Conservation (phyloP, 345 rosid species). For the Salix brachista region DNA sequence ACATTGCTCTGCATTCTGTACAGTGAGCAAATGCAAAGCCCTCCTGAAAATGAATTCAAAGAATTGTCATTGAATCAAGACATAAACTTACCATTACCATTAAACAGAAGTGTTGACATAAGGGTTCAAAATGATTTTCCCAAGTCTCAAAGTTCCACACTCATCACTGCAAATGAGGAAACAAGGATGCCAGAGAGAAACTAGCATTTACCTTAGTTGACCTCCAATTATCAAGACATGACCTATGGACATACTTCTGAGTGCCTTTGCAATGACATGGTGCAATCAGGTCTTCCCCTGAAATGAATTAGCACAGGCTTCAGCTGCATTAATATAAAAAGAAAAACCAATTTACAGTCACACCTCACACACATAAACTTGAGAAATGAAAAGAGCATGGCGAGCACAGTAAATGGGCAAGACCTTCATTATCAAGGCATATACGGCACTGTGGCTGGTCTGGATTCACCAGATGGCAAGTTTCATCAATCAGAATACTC, state of each 20-base stretch:
- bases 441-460: conserved; percentile 93
- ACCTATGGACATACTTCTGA: conserved; percentile 94
- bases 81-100: neutral
- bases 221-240: conserved; percentile 97
- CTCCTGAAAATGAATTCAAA: conserved; percentile 51
- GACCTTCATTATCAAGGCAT: conserved; percentile 94
- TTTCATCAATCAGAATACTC: conserved; percentile 56
- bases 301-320: conserved; percentile 18
- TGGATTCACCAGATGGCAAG: conserved; percentile 54
- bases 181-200: conserved; percentile 1
- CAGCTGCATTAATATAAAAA: conserved; percentile 9
- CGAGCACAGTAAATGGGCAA: conserved; percentile 15
- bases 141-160: neutral
- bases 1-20: conserved; percentile 94
- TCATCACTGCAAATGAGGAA: conserved; percentile 12
- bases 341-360: neutral
- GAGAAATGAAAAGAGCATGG: conserved; percentile 14
- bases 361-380: neutral
- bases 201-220: conserved; percentile 74
- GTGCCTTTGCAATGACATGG: conserved; percentile 99
- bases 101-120: too few species aligned
- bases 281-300: conserved; percentile 91
- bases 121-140: conserved; percentile 2
- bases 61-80: conserved; percentile 7
- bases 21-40: conserved; percentile 99